Conservation (phyloP, 768 basidiomycete species). For the Tylopilus sp. region DNA sequence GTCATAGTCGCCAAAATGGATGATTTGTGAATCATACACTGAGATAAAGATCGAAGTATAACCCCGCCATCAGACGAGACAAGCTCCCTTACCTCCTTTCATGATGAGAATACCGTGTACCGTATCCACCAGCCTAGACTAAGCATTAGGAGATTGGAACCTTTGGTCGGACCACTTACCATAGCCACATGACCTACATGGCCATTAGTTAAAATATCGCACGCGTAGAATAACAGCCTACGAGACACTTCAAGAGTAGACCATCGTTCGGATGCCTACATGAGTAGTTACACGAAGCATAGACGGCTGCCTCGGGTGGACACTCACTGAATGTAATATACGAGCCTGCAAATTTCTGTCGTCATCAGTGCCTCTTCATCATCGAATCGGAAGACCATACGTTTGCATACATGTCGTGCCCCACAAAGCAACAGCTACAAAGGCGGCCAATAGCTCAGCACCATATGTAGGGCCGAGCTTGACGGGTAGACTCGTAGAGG, state of each 20-base stretch:
- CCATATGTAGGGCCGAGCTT: background rate
- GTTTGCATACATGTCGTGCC: background rate
- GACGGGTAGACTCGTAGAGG: background rate
- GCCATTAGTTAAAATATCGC: background rate
- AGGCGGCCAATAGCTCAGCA: background rate
- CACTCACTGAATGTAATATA: background rate
- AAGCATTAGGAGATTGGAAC: background rate
- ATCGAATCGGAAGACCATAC: background rate
- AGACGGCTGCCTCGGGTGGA: no score
- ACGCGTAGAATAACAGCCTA: background rate
- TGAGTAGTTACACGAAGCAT: background rate
- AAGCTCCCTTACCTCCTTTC: background rate
- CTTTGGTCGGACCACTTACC: background rate
- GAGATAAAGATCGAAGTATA: background rate
- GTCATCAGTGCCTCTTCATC: background rate
- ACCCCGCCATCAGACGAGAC: background rate
- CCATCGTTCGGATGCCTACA: background rate
- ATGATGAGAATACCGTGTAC: background rate
- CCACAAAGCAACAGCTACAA: background rate
- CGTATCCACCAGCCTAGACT: background rate
- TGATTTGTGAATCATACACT: conserved; percentile 2
- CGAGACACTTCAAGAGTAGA: background rate
- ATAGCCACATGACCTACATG: background rate
- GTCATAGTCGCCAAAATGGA: background rate
- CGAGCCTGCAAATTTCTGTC: background rate